Evolutionary conservation across 192 early-diverging fungal genomes (phyloP).

Genomic region (Chytriomyces sp.): DNA sequence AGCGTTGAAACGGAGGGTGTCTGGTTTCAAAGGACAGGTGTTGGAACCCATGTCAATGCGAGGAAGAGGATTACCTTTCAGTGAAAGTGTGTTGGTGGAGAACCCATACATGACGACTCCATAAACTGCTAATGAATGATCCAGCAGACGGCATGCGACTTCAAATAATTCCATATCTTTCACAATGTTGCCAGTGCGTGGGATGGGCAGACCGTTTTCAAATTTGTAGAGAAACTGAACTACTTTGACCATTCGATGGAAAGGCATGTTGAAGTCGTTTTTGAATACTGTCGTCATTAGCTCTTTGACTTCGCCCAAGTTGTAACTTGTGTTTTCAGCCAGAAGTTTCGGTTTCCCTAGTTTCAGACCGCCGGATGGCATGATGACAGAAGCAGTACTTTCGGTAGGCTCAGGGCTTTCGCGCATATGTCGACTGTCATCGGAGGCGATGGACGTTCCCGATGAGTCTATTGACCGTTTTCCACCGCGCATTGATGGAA

Average conservation of each 20-base stretch:
- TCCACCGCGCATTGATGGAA: not conserved
- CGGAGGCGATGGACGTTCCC: not conserved
- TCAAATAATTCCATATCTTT: slow-evolving; percentile 12
- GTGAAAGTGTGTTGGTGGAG: slow-evolving; percentile 13
- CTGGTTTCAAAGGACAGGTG: not conserved
- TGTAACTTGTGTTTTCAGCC: slow-evolving; percentile 5
- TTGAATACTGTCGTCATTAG: slow-evolving; percentile 10
- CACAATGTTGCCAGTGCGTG: slow-evolving; percentile 25
- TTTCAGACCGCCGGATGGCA: not conserved
- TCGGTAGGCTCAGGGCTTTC: not conserved
- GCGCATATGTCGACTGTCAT: not conserved
- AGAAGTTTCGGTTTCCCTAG: slow-evolving; percentile 10
- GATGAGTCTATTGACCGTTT: not conserved
- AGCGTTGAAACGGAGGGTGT: slow-evolving; percentile 28
- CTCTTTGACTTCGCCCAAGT: slow-evolving; percentile 19
- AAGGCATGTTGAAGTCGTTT: slow-evolving; percentile 26
- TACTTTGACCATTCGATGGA: slow-evolving; percentile 3
- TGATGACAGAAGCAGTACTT: not conserved
- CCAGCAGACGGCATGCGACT: slow-evolving; percentile 9
- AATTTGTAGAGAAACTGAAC: slow-evolving; percentile 26
- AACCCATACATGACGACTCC: slow-evolving; percentile 24
- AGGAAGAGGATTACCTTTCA: no score
- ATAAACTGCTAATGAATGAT: slow-evolving; percentile 25
- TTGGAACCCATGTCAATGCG: not conserved
- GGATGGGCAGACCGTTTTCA: slow-evolving; percentile 32